A percentile compares a stretch with the other conserved stretches of the same genome.
phyloP scores from a whole-genome alignment of 2,329 filamentous ascomycete species.

The Phaeosphaeriaceae sp. region DNA sequence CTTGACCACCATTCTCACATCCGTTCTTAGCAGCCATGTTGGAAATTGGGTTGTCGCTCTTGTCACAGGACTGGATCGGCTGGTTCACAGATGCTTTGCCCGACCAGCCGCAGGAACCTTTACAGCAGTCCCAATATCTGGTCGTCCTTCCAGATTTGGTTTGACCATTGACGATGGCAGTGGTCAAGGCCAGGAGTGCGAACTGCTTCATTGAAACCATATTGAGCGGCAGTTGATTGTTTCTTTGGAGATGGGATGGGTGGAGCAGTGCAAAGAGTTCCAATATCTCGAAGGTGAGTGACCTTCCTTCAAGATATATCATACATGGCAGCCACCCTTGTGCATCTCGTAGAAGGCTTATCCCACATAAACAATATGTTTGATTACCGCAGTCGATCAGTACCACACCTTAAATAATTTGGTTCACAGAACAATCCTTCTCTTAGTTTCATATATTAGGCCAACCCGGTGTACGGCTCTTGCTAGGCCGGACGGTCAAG shows the following conservation, averaged over 20 bases:
- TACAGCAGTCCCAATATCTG: slow-evolving; percentile 68
- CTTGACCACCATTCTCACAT: slow-evolving; percentile 62
- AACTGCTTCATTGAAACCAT: slow-evolving; percentile 40
- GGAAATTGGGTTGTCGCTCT: slow-evolving; percentile 61
- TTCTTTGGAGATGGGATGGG: background rate
- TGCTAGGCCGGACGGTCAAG: slow-evolving; percentile 9
- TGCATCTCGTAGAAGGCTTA: background rate
- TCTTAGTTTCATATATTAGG: slow-evolving; percentile 1
- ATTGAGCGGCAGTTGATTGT: slow-evolving; percentile 6
- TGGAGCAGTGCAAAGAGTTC: background rate
- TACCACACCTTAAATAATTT: slow-evolving; percentile 2
- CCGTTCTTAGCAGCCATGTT: slow-evolving; percentile 58
- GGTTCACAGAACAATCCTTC: background rate
- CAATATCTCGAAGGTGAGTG: background rate
- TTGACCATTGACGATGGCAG: slow-evolving; percentile 37
- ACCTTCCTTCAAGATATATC: background rate
- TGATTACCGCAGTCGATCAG: background rate
- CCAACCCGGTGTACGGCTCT: slow-evolving; percentile 10
- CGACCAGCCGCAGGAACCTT: slow-evolving; percentile 68
- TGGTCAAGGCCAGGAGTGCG: slow-evolving; percentile 32
- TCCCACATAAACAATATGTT: slow-evolving; percentile 1
- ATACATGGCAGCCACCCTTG: slow-evolving; percentile 1
- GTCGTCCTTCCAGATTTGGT: slow-evolving; percentile 41
- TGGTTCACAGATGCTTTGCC: slow-evolving; percentile 62
- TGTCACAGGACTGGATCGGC: slow-evolving; percentile 63